Conservation (phyloP, 495 filamentous ascomycete genomes). For the Clohesyomyces aquaticus region DNA sequence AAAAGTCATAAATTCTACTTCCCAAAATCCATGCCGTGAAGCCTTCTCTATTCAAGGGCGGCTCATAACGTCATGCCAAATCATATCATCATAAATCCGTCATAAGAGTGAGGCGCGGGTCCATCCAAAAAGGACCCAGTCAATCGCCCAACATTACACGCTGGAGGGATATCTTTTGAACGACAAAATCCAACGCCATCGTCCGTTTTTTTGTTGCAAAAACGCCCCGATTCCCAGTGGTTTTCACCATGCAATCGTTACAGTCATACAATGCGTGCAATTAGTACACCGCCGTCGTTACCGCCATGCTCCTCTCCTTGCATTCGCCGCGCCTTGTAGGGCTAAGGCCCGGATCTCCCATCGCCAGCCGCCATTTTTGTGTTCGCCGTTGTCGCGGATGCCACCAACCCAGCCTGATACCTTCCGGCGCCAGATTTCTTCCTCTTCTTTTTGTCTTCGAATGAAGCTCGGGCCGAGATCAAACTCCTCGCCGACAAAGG, state of each 20-base stretch:
- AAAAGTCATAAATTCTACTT: not conserved
- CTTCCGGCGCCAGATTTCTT: slow-evolving; percentile 84
- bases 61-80: slow-evolving; percentile 35
- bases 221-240: not conserved
- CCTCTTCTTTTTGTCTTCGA: slow-evolving; percentile 82
- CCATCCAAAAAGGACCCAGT: slow-evolving; percentile 22
- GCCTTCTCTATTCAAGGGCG: slow-evolving; percentile 13
- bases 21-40: slow-evolving; percentile 17
- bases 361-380: slow-evolving; percentile 37
- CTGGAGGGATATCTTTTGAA: slow-evolving; percentile 29
- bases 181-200: slow-evolving; percentile 1
- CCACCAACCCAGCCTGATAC: slow-evolving; percentile 73
- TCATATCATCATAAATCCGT: slow-evolving; percentile 35
- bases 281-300: slow-evolving; percentile 13
- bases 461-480: slow-evolving; percentile 96
- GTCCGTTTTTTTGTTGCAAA: slow-evolving; percentile 12
- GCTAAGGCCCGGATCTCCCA: slow-evolving; percentile 35
- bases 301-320: slow-evolving; percentile 4
- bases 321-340: not conserved
- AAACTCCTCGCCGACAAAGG: slow-evolving; percentile 78
- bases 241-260: slow-evolving; percentile 28
- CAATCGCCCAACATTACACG: slow-evolving; percentile 26
- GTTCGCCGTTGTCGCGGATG: slow-evolving; percentile 59
- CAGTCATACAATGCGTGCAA: slow-evolving; percentile 23
- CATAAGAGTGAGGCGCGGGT: slow-evolving; percentile 36